phyloP scores from a whole-genome alignment of 768 basidiomycete genomes.

The Suillus lakei region DNA sequence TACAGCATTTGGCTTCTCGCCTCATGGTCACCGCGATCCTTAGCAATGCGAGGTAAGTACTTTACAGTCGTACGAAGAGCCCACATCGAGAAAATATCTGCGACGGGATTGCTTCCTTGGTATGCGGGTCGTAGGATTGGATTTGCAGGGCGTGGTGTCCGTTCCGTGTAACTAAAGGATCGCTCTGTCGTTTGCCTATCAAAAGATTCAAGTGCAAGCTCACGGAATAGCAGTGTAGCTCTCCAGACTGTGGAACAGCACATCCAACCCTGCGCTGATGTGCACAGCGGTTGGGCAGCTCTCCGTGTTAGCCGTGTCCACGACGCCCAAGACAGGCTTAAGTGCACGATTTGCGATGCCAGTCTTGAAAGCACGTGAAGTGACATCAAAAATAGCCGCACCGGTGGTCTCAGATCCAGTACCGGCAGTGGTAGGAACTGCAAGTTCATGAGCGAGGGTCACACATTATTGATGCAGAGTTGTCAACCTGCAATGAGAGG shows the following conservation, averaged over 20 bases:
- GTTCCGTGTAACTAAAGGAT: constrained; percentile 76
- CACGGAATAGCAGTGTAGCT: constrained; percentile 94
- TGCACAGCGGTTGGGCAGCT: constrained; percentile 91
- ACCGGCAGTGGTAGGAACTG: constrained; percentile 78
- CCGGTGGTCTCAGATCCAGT: constrained; percentile 97
- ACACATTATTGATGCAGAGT: neutral
- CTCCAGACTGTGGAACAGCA: constrained; percentile 95
- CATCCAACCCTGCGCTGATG: constrained; percentile 94
- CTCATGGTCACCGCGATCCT: constrained; percentile 77
- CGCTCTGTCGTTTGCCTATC: constrained; percentile 11
- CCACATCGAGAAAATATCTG: constrained; percentile 96
- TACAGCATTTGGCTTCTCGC: constrained; percentile 93
- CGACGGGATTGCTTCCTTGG: constrained; percentile 92
- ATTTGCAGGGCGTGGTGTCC: constrained; percentile 87
- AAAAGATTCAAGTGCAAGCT: constrained; percentile 27
- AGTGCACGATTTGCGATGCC: constrained; percentile 93
- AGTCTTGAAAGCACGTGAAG: constrained; percentile 92
- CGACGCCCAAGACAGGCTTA: constrained; percentile 87
- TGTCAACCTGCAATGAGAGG: constrained; percentile 81
- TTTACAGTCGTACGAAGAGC: constrained; percentile 88
- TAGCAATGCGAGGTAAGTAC: constrained; percentile 86
- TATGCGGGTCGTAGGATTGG: constrained; percentile 92
- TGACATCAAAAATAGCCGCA: constrained; percentile 91
- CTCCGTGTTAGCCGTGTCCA: constrained; percentile 90
- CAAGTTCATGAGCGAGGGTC: constrained; percentile 6